A percentile compares a stretch with the other conserved stretches of the same genome.
These are phyloP conservation scores for Lichtheimia hyalospora DNA, from an alignment of 371 early-diverging fungal species.

Conservation along the genomic window DNA sequence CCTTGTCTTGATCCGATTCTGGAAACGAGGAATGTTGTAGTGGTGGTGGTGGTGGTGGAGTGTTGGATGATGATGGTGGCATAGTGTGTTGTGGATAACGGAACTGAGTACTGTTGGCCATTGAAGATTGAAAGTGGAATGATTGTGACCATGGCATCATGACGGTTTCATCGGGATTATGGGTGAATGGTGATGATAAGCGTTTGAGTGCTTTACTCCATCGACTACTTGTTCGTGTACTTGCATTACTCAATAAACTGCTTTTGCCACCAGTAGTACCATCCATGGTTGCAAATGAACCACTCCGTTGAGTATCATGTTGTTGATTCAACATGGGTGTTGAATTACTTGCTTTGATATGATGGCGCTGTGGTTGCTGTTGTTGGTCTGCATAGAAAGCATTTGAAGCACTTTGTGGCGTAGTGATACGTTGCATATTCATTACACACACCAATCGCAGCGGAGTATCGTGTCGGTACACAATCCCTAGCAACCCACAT, in stretches of 20 bases:
- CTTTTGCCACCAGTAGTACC: conserved; percentile 5
- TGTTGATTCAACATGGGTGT: conserved; percentile 17
- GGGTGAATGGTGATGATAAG: conserved; percentile 18
- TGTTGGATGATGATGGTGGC: background rate
- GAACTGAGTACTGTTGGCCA: background rate
- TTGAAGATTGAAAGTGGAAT: conserved; percentile 6
- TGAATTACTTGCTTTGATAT: background rate
- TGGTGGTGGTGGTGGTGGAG: background rate
- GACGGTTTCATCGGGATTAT: conserved; percentile 3
- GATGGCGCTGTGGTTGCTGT: background rate
- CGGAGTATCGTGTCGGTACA: conserved; percentile 32
- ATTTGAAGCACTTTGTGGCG: background rate
- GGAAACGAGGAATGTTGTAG: background rate
- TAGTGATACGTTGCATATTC: conserved; percentile 21
- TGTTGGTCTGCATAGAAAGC: conserved; percentile 3
- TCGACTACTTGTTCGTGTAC: conserved; percentile 13
- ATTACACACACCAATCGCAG: conserved; percentile 35
- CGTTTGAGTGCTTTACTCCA: conserved; percentile 26
- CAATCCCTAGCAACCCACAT: conserved; percentile 43
- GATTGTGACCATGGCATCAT: conserved; percentile 11
- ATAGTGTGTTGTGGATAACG: background rate
- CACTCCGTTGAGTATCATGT: background rate
- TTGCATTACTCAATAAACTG: conserved; percentile 18
- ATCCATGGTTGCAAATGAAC: conserved; percentile 4
- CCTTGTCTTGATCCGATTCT: background rate